These are phyloP conservation scores for Ceratocystis colombiana DNA, from an alignment of 2,329 filamentous ascomycete species.

Conservation along the genomic window DNA sequence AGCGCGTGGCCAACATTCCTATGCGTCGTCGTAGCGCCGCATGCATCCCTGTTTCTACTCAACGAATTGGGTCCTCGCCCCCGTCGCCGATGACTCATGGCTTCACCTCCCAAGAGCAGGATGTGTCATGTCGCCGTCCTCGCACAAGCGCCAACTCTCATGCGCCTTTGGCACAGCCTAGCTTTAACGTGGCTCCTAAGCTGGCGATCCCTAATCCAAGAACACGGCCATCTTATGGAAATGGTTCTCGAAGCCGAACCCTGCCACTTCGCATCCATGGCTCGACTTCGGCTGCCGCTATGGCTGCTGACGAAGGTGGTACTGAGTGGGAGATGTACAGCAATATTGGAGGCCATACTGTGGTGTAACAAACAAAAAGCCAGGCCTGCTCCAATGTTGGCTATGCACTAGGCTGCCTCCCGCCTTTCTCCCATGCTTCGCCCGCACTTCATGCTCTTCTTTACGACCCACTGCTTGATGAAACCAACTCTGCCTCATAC, in stretches of 20 bases:
- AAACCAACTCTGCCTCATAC: constrained; percentile 21
- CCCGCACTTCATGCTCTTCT: not conserved
- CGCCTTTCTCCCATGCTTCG: too few relatives aligned
- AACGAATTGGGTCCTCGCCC: not conserved
- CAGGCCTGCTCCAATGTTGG: too few relatives aligned
- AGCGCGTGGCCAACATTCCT: not conserved
- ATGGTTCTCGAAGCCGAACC: constrained; percentile 5
- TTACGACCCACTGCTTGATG: not conserved
- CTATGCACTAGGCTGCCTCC: too few relatives aligned
- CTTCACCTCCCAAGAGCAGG: not conserved
- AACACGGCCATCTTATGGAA: constrained; percentile 15
- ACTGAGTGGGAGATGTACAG: constrained; percentile 41
- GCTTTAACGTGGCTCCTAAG: constrained; percentile 2
- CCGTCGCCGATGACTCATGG: constrained; percentile 5
- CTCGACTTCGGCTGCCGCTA: not conserved
- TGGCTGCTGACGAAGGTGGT: constrained; percentile 28
- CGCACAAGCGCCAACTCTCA: constrained; percentile 5
- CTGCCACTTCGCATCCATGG: constrained; percentile 16
- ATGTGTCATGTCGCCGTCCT: not conserved
- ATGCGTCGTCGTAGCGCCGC: constrained; percentile 13
- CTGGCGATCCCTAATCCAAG: not conserved
- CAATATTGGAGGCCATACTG: constrained; percentile 36
- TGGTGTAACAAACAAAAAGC: constrained; percentile 1
- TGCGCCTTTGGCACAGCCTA: constrained; percentile 1
- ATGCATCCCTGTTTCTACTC: constrained; percentile 1